phyloP scores from a whole-genome alignment of 306 rosid genomes.

The Dryas drummondii region DNA sequence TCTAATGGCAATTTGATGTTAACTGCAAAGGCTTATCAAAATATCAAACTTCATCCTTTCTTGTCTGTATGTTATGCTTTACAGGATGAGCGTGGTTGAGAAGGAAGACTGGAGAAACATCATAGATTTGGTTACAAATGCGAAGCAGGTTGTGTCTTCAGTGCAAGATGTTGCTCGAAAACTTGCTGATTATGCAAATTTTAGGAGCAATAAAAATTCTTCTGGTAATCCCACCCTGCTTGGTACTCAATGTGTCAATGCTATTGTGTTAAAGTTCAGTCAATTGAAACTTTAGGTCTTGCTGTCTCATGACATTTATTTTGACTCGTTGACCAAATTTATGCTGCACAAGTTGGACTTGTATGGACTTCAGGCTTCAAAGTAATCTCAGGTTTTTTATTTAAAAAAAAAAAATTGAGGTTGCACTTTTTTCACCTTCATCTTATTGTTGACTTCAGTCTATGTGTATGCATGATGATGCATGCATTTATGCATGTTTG shows the following conservation, averaged over 20 bases:
- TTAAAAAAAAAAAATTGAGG: neutral
- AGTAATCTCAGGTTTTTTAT: neutral
- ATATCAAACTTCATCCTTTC: conserved; percentile 14
- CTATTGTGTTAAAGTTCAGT: neutral
- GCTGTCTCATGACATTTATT: neutral
- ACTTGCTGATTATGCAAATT: conserved; percentile 75
- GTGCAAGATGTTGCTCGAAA: conserved; percentile 86
- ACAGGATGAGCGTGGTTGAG: conserved; percentile 74
- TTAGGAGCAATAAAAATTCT: conserved; percentile 45
- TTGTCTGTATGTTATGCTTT: conserved; percentile 14
- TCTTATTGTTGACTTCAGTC: neutral
- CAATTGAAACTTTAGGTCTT: neutral
- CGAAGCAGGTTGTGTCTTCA: conserved; percentile 73
- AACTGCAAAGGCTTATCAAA: conserved; percentile 19
- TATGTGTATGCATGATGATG: neutral
- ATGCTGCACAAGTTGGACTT: neutral
- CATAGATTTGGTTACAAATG: conserved; percentile 81
- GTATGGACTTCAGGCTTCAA: neutral
- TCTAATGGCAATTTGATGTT: conserved; percentile 20
- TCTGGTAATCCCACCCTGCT: conserved; percentile 38
- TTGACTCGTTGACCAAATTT: neutral
- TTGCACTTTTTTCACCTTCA: neutral
- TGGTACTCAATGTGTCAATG: neutral
- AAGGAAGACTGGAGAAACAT: conserved; percentile 80
- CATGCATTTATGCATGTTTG: neutral